Evolutionary conservation across 2,329 filamentous ascomycete species (phyloP), one percentile per base, ranked within the genome.

Genomic region (Pleurostoma richardsiae): DNA sequence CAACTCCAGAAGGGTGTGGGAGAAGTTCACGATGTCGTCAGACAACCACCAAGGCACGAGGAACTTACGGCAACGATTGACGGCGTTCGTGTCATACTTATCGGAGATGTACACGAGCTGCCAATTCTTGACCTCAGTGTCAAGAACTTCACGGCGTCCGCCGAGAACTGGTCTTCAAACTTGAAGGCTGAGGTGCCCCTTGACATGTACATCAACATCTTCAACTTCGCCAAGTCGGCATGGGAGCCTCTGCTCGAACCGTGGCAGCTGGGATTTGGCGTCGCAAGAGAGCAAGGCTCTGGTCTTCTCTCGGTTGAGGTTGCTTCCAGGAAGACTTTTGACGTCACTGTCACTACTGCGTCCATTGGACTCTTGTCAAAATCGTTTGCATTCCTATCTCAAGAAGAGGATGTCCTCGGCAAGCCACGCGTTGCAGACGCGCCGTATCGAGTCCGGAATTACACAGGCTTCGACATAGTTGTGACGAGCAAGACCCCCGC

Each of bases 161-260:
- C 95, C 4, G 83, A 86, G 54, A 90, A 99, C 61, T 99, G 94
- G 94, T 92, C 92, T 1, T 85, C 84, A 4, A 86, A 85, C 27
- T 76, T 99, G 65, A 90, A 85, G 58, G 92, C 89, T 0, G 90
- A 96, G 60, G 88, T 90, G 0, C 86, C 82, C n/a, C 84, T 99
- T 42, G 90, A 96, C 52, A 90, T 92, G 53, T 96, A 96, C 65
- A 81, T 95, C 57, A 99, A 97, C 59, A 86, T 99, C 29, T 99
- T 96, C 74, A 99, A 99, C 67, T 99, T 99, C 68, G 94, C 94
- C 10, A 99, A 99, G 65, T 99, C 94, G 0, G 90, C 90, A 4
- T 99, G 94, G 94, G 94, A 99, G 64, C 94, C 94, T 3, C 70
- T 99, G 31, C 82, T 99, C 29, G 94, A 99, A 63, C 95, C 95